These are phyloP conservation scores for Nyssa sinensis DNA, from an alignment of 148 eudicot genomes.

Conservation along the genomic window DNA sequence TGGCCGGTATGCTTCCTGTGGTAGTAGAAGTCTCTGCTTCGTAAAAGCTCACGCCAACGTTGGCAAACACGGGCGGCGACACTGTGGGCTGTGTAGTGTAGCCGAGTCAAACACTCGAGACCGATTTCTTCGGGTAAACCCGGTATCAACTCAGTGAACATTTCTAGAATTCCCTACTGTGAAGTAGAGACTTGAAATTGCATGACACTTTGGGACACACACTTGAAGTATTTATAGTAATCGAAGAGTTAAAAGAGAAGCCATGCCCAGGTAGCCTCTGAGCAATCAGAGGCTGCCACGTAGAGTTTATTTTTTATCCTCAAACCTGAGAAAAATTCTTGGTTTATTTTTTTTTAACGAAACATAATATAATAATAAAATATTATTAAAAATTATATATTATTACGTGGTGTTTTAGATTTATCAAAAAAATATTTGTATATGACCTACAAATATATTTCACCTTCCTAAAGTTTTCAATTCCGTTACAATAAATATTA, in stretches of 20 bases:
- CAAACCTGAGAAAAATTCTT: too few species aligned
- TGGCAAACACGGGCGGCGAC: conserved; percentile 47
- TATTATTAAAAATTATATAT: too few species aligned
- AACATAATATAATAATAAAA: too few species aligned
- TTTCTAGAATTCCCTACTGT: neutral
- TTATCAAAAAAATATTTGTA: too few species aligned
- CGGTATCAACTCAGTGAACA: conserved; percentile 50
- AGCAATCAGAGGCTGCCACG: conserved; percentile 8
- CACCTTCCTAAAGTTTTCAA: too few species aligned
- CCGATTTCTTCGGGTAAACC: conserved; percentile 69
- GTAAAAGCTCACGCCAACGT: conserved; percentile 55
- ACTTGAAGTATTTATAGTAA: conserved; percentile 1
- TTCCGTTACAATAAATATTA: too few species aligned
- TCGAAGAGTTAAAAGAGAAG: neutral
- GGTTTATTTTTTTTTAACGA: too few species aligned
- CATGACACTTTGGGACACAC: too few species aligned
- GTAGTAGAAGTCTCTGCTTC: conserved; percentile 40
- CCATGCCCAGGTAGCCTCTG: neutral
- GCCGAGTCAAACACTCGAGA: conserved; percentile 56
- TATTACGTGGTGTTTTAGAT: too few species aligned
- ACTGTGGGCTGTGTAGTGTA: conserved; percentile 42
- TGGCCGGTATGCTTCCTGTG: conserved; percentile 43
- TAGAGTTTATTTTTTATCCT: too few species aligned
- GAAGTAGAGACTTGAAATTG: neutral
- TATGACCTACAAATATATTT: too few species aligned